Conservation (phyloP, 768 basidiomycete species). For the Strobilomyces dryophilus region DNA sequence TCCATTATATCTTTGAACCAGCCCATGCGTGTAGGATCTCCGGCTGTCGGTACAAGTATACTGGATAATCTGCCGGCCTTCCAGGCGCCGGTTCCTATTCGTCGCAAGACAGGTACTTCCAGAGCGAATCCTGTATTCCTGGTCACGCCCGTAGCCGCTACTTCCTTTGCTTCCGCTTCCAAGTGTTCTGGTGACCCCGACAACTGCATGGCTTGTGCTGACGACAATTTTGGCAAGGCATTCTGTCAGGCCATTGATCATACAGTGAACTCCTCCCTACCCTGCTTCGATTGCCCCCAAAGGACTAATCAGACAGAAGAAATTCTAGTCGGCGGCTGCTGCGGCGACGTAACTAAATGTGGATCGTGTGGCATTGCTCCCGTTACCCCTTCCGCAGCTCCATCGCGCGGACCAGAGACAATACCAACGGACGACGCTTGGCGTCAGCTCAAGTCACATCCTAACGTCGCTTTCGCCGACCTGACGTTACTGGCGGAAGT, state of each 20-base stretch:
- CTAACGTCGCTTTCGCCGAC: conserved; percentile 83
- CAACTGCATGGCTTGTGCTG: conserved; percentile 81
- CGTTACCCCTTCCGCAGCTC: conserved; percentile 21
- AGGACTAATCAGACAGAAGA: conserved; percentile 24
- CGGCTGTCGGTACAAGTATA: conserved; percentile 47
- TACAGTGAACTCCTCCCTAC: conserved; percentile 47
- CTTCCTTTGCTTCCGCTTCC: conserved; percentile 25
- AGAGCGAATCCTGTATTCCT: conserved; percentile 53
- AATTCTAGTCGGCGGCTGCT: conserved; percentile 34
- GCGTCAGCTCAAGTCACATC: conserved; percentile 82
- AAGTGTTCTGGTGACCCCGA: conserved; percentile 83
- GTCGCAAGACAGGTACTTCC: conserved; percentile 44
- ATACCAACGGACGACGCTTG: conserved; percentile 83
- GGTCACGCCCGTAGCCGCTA: conserved; percentile 34
- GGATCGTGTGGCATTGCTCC: conserved; percentile 33
- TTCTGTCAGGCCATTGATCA: conserved; percentile 77
- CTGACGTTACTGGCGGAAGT: conserved; percentile 83
- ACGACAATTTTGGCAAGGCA: conserved; percentile 83
- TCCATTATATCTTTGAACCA: conserved; percentile 20
- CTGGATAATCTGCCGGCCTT: conserved; percentile 76
- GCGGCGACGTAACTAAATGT: conserved; percentile 32
- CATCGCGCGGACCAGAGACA: conserved; percentile 37
- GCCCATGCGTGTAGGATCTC: conserved; percentile 25
- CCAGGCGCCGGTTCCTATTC: conserved; percentile 79
- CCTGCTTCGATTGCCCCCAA: conserved; percentile 56